Conservation (phyloP, 83 land plant species). For the Larix sibirica region DNA sequence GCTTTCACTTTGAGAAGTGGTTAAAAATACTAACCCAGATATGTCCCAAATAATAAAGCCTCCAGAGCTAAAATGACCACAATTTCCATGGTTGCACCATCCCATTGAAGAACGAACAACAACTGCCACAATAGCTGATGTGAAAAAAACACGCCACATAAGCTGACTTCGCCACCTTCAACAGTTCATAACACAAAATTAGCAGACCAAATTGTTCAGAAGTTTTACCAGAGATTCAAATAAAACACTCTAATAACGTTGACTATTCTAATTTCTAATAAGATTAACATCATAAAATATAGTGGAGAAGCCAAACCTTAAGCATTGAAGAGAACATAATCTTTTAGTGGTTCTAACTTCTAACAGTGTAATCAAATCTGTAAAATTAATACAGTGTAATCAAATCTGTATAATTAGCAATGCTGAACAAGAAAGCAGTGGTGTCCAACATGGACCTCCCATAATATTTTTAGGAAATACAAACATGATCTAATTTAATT, state of each 20-base stretch:
- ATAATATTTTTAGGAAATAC: background rate
- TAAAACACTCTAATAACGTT: background rate
- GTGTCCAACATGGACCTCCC: background rate
- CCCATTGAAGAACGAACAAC: conserved; percentile 98
- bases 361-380: no score
- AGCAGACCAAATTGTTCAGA: background rate
- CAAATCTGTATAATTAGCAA: background rate
- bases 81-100: conserved; percentile 96
- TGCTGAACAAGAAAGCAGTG: background rate
- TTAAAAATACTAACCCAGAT: conserved; percentile 61
- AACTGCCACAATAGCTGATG: conserved; percentile 99
- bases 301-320: background rate
- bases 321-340: background rate
- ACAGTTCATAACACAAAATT: background rate
- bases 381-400: background rate
- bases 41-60: conserved; percentile 99
- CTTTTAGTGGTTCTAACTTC: background rate
- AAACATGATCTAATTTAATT: no score
- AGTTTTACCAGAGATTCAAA: background rate
- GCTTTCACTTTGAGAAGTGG: background rate
- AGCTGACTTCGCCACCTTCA: conserved; percentile 99
- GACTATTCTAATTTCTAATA: background rate
- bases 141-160: conserved; percentile 99
- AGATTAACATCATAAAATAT: background rate
- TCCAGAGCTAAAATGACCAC: conserved; percentile 99